These are phyloP conservation scores for Croton setiger DNA, from an alignment of 441 rosid species.

Conservation along the genomic window DNA sequence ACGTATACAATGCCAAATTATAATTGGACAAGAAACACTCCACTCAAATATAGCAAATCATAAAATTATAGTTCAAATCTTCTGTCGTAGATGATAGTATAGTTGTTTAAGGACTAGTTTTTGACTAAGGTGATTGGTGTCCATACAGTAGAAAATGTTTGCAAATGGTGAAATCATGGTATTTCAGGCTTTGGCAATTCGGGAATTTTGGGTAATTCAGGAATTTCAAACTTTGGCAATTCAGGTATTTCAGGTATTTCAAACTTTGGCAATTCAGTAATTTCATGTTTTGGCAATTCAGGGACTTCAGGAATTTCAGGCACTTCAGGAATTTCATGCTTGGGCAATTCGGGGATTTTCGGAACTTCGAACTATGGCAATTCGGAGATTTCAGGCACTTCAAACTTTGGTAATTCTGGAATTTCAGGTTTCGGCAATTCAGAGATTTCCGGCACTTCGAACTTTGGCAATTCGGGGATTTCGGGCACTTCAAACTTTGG, in stretches of 20 bases:
- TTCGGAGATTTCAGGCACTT: constrained; percentile 6
- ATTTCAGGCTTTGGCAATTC: constrained; percentile 21
- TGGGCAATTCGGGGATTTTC: constrained; percentile 7
- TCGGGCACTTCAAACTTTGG: constrained; percentile 21
- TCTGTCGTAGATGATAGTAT: background rate
- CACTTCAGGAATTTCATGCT: constrained; percentile 7
- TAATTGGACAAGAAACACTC: too few species aligned
- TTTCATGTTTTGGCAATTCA: too few species aligned
- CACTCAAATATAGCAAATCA: too few species aligned
- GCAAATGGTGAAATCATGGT: constrained; percentile 10
- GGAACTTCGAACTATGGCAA: constrained; percentile 5
- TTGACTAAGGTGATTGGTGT: constrained; percentile 7
- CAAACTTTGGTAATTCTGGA: background rate
- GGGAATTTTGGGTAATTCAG: background rate
- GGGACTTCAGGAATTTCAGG: background rate
- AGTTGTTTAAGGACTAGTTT: constrained; percentile 19
- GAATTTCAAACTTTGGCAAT: constrained; percentile 12
- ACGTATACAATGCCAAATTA: too few species aligned
- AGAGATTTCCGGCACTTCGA: background rate
- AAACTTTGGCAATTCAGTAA: too few species aligned
- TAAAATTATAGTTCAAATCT: too few species aligned
- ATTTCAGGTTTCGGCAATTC: background rate
- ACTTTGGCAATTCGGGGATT: constrained; percentile 13
- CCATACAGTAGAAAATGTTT: constrained; percentile 9
- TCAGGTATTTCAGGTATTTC: too few species aligned